phyloP scores from a whole-genome alignment of 2,329 filamentous ascomycete species.

The Sporothrix sp. region DNA sequence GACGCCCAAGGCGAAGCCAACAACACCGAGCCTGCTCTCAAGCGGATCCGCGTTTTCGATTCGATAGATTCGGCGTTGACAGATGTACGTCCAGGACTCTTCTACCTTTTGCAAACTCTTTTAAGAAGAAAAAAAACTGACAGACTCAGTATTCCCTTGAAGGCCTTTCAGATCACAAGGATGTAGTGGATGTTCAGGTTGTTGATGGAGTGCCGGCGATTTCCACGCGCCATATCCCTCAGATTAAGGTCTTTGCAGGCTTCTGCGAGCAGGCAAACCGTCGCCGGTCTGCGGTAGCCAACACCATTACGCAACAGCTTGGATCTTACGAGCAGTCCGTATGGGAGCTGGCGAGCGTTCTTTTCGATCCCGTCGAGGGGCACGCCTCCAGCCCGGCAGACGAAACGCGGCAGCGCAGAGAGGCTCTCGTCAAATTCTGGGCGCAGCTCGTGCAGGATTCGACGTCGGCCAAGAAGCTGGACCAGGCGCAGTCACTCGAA shows the following conservation, averaged over 20 bases:
- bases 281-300: slow-evolving; percentile 24
- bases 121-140: slow-evolving; percentile 5
- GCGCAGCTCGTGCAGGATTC: slow-evolving; percentile 54
- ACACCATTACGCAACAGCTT: slow-evolving; percentile 24
- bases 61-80: background rate
- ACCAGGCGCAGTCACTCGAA: slow-evolving; percentile 55
- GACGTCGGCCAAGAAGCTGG: slow-evolving; percentile 40
- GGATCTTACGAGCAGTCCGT: slow-evolving; percentile 58
- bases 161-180: slow-evolving; percentile 36
- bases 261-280: slow-evolving; percentile 34
- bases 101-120: background rate
- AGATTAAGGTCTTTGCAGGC: slow-evolving; percentile 33
- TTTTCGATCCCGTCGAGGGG: slow-evolving; percentile 64
- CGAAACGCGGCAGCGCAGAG: slow-evolving; percentile 39
- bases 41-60: slow-evolving; percentile 14
- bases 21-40: slow-evolving; percentile 18
- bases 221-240: slow-evolving; percentile 34
- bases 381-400: slow-evolving; percentile 29
- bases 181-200: slow-evolving; percentile 42
- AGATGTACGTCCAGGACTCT: slow-evolving; percentile 4
- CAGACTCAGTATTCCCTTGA: slow-evolving; percentile 27
- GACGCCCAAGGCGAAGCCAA: slow-evolving; percentile 4
- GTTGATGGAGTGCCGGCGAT: slow-evolving; percentile 52
- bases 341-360: slow-evolving; percentile 77
- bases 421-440: slow-evolving; percentile 59